These are phyloP conservation scores for Solanum pennellii DNA, from an alignment of 257 asterid genomes.

Conservation along the genomic window DNA sequence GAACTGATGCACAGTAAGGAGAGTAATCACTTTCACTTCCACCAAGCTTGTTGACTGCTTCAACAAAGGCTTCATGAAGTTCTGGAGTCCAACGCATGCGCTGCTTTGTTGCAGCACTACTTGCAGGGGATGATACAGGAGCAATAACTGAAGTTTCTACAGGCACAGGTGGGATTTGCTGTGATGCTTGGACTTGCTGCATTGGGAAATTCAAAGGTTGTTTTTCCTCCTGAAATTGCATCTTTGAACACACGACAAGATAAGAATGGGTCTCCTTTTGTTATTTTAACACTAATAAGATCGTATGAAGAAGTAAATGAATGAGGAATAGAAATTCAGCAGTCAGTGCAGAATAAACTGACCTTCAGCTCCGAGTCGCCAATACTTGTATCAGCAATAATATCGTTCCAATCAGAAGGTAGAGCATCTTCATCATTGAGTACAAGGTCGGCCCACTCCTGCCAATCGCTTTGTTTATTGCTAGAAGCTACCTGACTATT, in stretches of 20 bases:
- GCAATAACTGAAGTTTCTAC: conserved; percentile 34
- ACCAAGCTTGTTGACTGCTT: conserved; percentile 85
- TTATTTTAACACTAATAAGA: background rate
- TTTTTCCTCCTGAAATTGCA: conserved; percentile 23
- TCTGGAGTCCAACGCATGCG: conserved; percentile 97
- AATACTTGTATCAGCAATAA: conserved; percentile 44
- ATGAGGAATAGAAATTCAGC: background rate
- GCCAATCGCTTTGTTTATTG: conserved; percentile 45
- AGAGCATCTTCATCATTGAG: conserved; percentile 41
- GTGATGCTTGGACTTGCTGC: conserved; percentile 38
- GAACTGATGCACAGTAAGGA: background rate
- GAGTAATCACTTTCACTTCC: conserved; percentile 70
- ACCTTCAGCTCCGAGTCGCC: conserved; percentile 35
- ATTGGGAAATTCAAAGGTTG: conserved; percentile 25
- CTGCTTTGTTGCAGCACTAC: conserved; percentile 60
- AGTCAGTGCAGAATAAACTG: background rate
- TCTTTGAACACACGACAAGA: conserved; percentile 8
- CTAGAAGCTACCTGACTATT: conserved; percentile 27
- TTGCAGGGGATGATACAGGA: conserved; percentile 49
- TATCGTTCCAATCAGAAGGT: conserved; percentile 50
- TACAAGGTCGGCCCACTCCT: conserved; percentile 67
- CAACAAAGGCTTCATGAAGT: conserved; percentile 81
- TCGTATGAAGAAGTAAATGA: background rate
- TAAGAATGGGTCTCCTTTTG: background rate
- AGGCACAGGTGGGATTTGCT: conserved; percentile 31